A percentile compares a stretch with the other conserved stretches of the same genome.
Evolutionary conservation across 2,329 filamentous ascomycete species (phyloP).

Genomic region (Sarocladium strictum): DNA sequence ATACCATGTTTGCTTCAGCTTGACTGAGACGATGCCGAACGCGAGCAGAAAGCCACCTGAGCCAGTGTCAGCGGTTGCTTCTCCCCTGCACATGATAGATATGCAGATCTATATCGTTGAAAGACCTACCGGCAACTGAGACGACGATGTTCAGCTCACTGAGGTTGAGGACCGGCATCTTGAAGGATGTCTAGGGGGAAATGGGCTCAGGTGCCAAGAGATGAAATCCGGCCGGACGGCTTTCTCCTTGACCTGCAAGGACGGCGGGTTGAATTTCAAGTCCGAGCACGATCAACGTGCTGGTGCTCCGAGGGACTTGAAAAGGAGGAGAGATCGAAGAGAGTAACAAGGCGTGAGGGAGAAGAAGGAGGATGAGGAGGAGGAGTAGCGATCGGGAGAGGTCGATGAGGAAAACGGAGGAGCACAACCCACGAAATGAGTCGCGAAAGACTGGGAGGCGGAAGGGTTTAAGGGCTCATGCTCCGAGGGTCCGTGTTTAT

Average conservation of each 20-base stretch:
- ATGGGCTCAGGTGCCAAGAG: conserved; percentile 7
- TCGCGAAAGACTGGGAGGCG: conserved; percentile 5
- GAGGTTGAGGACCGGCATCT: conserved; percentile 18
- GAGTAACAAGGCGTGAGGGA: neutral
- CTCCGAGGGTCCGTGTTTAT: neutral
- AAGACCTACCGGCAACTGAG: conserved; percentile 14
- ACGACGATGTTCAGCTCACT: conserved; percentile 18
- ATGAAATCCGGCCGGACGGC: neutral
- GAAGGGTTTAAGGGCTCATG: conserved; percentile 7
- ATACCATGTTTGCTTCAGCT: conserved; percentile 48
- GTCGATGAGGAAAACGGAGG: neutral
- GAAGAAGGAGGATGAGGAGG: neutral
- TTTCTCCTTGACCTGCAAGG: conserved; percentile 8
- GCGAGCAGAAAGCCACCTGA: conserved; percentile 40
- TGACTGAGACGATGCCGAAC: conserved; percentile 45
- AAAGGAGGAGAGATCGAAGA: neutral
- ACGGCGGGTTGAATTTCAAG: neutral
- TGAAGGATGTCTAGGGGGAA: neutral
- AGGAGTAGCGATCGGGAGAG: neutral
- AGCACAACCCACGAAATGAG: conserved; percentile 6
- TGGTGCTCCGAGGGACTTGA: neutral
- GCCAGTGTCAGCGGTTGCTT: conserved; percentile 10
- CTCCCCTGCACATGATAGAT: neutral
- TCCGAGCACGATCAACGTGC: conserved; percentile 4
- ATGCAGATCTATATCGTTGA: neutral